Conservation (phyloP, 805 yeast species). For the Candida coquimbonensis region DNA sequence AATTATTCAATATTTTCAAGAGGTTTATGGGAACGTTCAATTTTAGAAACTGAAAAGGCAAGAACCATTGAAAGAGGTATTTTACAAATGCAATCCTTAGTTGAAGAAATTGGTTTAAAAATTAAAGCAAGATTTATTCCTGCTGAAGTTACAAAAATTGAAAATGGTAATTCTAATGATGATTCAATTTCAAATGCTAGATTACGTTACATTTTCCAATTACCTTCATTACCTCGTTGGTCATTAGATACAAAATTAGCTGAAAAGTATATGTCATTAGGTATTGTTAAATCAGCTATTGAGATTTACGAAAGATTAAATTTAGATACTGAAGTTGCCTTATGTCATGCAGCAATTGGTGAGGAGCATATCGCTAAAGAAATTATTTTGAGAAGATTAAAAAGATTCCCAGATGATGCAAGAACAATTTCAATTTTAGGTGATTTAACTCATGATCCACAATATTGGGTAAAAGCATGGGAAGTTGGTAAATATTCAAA, state of each 20-base stretch:
- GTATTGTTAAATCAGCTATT: constrained; percentile 78
- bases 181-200: constrained; percentile 36
- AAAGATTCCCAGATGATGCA: constrained; percentile 62
- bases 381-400: constrained; percentile 48
- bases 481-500: constrained; percentile 70
- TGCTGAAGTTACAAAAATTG: constrained; percentile 17
- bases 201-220: constrained; percentile 59
- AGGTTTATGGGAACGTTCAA: constrained; percentile 85
- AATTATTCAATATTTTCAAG: constrained; percentile 78
- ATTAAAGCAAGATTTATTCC: constrained; percentile 51
- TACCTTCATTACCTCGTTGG: constrained; percentile 83
- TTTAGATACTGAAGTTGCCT: constrained; percentile 75
- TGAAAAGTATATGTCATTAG: constrained; percentile 77
- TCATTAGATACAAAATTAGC: constrained; percentile 75
- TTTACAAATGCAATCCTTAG: constrained; percentile 84
- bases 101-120: constrained; percentile 77
- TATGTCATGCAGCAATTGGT: constrained; percentile 85
- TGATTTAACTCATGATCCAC: constrained; percentile 72
- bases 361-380: constrained; percentile 59
- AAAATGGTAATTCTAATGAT: constrained; percentile 20
- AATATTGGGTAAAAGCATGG: constrained; percentile 84
- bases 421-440: constrained; percentile 81
- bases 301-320: constrained; percentile 80
- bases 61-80: constrained; percentile 92
- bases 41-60: constrained; percentile 71